Evolutionary conservation across 192 early-diverging fungal species (phyloP), one percentile per base, ranked within the genome.

Genomic region (Linnemannia hyalina): DNA sequence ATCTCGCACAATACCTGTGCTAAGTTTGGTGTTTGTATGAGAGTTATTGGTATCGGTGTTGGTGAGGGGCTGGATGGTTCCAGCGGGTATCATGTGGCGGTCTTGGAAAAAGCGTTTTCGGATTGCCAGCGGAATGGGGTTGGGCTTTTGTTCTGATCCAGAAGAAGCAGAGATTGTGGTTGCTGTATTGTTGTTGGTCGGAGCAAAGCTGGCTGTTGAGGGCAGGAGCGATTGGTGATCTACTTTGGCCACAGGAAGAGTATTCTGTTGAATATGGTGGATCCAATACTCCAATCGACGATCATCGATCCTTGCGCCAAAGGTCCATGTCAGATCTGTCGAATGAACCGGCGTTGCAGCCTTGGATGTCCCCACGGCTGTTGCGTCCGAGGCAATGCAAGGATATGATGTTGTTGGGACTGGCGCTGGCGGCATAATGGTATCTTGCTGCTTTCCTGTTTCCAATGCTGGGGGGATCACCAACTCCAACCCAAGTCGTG

Each of bases 251-350:
- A 63, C 55, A 29, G 84, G 84, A 11, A 86, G 73, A 0, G 55
- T 52, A 0, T 72, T 9, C 35, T 86, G 75, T 35, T 86, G 78
- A 44, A 81, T 32, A 32, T 73, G 42, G 3, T 70, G 75, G 18
- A 86, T 70, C 80, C 70, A 81, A 38, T 74, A 86, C 46, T 86
- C 75, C 7, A 86, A 68, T 63, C 84, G 75, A 11, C 79, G 84
- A 36, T 86, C 84, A 57, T 86, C 84, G n/a, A 78, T 65, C 38
- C 71, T 81, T 9, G 73, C 3, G 16, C 84, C 84, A 57, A 81
- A 77, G 49, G 84, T 86, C 84, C 84, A 86, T 10, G 60, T 81
- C 23, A 86, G 13, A 18, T 86, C 84, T 77, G 76, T 86, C 3
- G 74, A 74, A 1, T 36, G 23, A 29, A 26, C 57, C 11, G 69